A percentile compares a stretch with the other conserved stretches of the same genome.
These are phyloP conservation scores for Aspergillus bombycis DNA, from an alignment of 2,329 filamentous ascomycete genomes.

Conservation along the genomic window DNA sequence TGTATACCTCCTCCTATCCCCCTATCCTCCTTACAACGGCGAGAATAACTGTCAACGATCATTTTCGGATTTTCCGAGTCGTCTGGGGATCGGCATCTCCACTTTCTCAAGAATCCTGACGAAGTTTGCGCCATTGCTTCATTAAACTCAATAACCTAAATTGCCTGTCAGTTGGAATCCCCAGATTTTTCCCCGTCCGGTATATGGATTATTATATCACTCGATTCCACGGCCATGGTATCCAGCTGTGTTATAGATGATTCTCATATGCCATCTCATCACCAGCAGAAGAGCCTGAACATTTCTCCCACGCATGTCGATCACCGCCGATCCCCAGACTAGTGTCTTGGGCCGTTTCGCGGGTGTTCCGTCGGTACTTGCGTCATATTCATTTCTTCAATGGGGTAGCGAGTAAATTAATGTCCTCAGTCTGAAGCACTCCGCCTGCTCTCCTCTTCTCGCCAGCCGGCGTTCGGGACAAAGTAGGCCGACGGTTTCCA, in stretches of 20 bases:
- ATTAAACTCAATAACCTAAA: neutral
- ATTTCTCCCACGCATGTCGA: neutral
- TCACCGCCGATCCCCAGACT: conserved; percentile 4
- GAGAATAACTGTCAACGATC: neutral
- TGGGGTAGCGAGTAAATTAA: neutral
- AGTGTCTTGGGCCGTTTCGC: neutral
- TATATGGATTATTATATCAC: neutral
- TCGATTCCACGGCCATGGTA: neutral
- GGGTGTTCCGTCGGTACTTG: neutral
- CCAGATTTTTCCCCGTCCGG: neutral
- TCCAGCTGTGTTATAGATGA: neutral
- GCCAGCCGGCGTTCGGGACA: neutral
- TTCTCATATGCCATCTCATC: neutral
- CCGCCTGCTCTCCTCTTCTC: neutral
- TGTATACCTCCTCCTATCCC: neutral
- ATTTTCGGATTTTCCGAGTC: conserved; percentile 3
- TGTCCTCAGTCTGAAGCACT: neutral
- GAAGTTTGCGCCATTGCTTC: neutral
- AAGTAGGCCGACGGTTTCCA: neutral
- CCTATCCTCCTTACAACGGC: neutral
- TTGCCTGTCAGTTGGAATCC: neutral
- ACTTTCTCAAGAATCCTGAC: neutral
- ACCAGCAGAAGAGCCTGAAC: neutral
- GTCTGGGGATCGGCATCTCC: conserved; percentile 3
- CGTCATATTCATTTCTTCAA: neutral